Percentiles rank a stretch among this genome's conserved stretches.
Evolutionary conservation across 2,329 filamentous ascomycete genomes (phyloP).

Genomic region (Aspergillus versicolor): DNA sequence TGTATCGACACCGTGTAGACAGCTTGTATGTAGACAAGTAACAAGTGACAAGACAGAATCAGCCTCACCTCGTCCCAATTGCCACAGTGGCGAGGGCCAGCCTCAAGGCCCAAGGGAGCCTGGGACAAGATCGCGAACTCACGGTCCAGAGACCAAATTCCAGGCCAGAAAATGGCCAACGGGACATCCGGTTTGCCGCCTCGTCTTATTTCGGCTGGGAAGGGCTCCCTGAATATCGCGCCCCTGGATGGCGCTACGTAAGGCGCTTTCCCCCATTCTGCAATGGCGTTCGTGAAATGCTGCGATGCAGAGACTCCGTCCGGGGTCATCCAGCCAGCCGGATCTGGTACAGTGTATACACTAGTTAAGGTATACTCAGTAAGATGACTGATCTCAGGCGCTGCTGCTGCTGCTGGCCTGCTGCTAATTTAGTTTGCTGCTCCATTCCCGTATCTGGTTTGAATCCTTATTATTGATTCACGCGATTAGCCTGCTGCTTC

Average conservation of each 20-base stretch:
- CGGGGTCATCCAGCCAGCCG: slow-evolving; percentile 9
- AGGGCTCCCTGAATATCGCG: neutral
- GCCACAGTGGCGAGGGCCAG: slow-evolving; percentile 1
- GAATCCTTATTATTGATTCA: slow-evolving; percentile 7
- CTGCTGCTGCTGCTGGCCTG: neutral
- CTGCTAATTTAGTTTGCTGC: slow-evolving; percentile 15
- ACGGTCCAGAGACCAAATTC: neutral
- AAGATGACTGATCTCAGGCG: neutral
- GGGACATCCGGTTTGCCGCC: slow-evolving; percentile 21
- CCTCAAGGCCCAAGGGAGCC: neutral
- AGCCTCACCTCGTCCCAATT: slow-evolving; percentile 4
- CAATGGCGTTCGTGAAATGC: neutral
- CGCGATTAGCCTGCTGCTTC: slow-evolving; percentile 3
- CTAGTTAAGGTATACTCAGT: neutral
- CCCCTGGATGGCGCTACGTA: slow-evolving; percentile 13
- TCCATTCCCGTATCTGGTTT: slow-evolving; percentile 3
- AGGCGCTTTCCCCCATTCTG: neutral
- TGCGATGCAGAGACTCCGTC: neutral
- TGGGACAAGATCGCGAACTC: neutral
- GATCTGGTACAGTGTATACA: neutral
- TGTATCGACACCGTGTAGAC: no score
- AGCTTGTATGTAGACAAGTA: no score
- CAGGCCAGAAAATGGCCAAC: slow-evolving; percentile 1
- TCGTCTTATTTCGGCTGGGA: slow-evolving; percentile 17
- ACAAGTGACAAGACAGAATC: neutral